Percentiles rank a stretch among this genome's conserved stretches.
These are phyloP conservation scores for Cyathus olla DNA, from an alignment of 1,284 basidiomycete genomes.

Conservation along the genomic window DNA sequence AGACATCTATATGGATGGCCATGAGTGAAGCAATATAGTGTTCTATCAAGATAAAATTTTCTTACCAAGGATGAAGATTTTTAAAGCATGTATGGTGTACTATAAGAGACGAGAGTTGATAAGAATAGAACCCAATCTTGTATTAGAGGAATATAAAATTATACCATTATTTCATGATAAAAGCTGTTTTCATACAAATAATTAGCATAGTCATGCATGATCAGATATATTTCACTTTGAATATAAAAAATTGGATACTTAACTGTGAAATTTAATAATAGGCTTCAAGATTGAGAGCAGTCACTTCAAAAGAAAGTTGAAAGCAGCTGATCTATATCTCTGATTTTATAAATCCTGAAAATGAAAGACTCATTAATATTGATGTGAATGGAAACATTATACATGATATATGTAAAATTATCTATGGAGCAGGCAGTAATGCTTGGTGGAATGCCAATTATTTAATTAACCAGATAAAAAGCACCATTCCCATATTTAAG, in stretches of 20 bases:
- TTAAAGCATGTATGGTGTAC: background rate
- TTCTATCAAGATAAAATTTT: slow-evolving; percentile 8
- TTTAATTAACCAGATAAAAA: slow-evolving; percentile 23
- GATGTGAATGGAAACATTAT: background rate
- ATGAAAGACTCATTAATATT: slow-evolving; percentile 3
- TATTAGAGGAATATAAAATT: slow-evolving; percentile 1
- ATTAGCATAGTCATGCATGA: background rate
- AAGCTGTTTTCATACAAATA: slow-evolving; percentile 7
- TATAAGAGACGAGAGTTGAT: slow-evolving; percentile 1
- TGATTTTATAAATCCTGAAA: slow-evolving; percentile 10
- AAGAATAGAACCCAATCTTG: slow-evolving; percentile 1
- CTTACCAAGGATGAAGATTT: slow-evolving; percentile 1
- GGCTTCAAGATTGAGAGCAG: slow-evolving; percentile 1
- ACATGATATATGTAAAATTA: slow-evolving; percentile 28
- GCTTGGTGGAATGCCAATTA: slow-evolving; percentile 37
- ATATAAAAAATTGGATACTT: background rate
- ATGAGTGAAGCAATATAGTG: slow-evolving; percentile 17
- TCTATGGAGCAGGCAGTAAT: slow-evolving; percentile 38
- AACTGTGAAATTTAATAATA: background rate
- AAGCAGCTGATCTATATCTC: slow-evolving; percentile 10
- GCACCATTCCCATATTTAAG: slow-evolving; percentile 32
- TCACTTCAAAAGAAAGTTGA: slow-evolving; percentile 8
- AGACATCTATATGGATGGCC: slow-evolving; percentile 24
- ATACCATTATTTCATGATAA: slow-evolving; percentile 8
- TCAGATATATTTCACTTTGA: background rate